A percentile compares a stretch with the other conserved stretches of the same genome.
Evolutionary conservation across 768 basidiomycete species (phyloP).

Genomic region (Xanthoconium purpureum): DNA sequence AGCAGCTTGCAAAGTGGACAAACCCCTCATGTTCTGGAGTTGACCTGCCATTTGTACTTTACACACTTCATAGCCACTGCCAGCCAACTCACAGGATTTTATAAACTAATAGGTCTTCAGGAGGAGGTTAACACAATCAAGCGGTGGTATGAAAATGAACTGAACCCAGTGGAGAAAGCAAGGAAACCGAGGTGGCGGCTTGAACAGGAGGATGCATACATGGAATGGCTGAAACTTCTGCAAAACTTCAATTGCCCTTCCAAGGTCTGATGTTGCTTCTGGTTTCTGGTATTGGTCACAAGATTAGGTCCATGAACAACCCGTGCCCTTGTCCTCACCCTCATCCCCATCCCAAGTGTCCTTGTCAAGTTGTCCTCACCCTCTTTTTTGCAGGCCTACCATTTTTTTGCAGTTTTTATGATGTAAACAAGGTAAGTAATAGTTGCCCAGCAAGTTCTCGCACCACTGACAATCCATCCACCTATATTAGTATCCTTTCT

Average conservation of each 20-base stretch:
- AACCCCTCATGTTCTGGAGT: constrained; percentile 84
- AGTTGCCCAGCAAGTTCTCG: too few relatives aligned
- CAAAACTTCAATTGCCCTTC: constrained; percentile 68
- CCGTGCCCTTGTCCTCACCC: too few relatives aligned
- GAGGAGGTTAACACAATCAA: constrained; percentile 79
- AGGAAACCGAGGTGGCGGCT: constrained; percentile 47
- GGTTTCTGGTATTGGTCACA: too few relatives aligned
- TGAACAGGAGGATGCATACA: constrained; percentile 29
- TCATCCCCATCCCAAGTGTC: too few relatives aligned
- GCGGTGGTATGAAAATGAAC: constrained; percentile 45
- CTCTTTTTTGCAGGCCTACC: too few relatives aligned
- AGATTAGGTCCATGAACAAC: too few relatives aligned
- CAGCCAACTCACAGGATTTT: constrained; percentile 83
- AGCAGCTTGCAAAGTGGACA: constrained; percentile 82
- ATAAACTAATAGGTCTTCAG: constrained; percentile 79
- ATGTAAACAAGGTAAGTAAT: too few relatives aligned
- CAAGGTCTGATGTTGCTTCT: too few relatives aligned
- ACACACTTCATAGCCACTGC: constrained; percentile 73
- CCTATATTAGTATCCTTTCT: too few relatives aligned
- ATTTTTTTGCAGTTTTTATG: too few relatives aligned
- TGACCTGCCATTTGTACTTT: constrained; percentile 75
- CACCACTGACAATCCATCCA: too few relatives aligned
- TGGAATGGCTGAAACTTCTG: constrained; percentile 47
- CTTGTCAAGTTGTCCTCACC: too few relatives aligned
- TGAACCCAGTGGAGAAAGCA: constrained; percentile 23